Conservation (phyloP, 1,284 basidiomycete species). For the Ustilago vetiveriae region DNA sequence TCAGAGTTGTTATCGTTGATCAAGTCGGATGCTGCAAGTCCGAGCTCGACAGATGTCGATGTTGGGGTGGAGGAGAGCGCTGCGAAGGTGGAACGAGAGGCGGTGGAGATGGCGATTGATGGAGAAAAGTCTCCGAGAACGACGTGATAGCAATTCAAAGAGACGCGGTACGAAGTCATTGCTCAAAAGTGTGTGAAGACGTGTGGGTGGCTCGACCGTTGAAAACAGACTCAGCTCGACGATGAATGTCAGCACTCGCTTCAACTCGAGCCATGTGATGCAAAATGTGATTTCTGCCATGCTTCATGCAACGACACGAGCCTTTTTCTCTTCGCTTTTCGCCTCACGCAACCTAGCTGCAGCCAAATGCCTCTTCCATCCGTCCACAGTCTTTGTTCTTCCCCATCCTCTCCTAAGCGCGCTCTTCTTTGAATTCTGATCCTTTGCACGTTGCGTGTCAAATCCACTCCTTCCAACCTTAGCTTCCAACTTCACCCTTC, state of each 20-base stretch:
- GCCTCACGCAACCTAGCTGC: slow-evolving; percentile 15
- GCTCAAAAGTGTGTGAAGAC: background rate
- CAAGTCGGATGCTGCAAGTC: slow-evolving; percentile 36
- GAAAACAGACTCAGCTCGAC: too few species aligned
- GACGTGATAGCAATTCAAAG: background rate
- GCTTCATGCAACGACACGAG: slow-evolving; percentile 29
- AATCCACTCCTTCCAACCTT: slow-evolving; percentile 56
- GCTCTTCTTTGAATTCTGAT: slow-evolving; percentile 43
- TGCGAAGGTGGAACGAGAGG: background rate
- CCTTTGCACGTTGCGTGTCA: slow-evolving; percentile 51
- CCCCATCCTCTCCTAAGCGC: slow-evolving; percentile 59
- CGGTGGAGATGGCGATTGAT: background rate
- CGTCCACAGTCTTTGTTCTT: slow-evolving; percentile 39
- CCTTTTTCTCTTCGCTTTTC: background rate
- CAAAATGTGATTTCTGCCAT: too few species aligned
- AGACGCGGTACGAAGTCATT: background rate
- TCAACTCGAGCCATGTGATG: too few species aligned
- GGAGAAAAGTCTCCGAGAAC: slow-evolving; percentile 1
- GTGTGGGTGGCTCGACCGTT: too few species aligned
- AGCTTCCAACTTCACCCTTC: slow-evolving; percentile 55
- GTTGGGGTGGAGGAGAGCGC: background rate
- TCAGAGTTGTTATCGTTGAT: slow-evolving; percentile 46
- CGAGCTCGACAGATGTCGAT: slow-evolving; percentile 4
- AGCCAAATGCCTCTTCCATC: slow-evolving; percentile 40
- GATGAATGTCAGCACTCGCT: too few species aligned